Percentiles rank a stretch among this genome's conserved stretches.
Evolutionary conservation across 805 yeast species (phyloP).

Genomic region (Saccharomycopsis oosterbeekiorum): DNA sequence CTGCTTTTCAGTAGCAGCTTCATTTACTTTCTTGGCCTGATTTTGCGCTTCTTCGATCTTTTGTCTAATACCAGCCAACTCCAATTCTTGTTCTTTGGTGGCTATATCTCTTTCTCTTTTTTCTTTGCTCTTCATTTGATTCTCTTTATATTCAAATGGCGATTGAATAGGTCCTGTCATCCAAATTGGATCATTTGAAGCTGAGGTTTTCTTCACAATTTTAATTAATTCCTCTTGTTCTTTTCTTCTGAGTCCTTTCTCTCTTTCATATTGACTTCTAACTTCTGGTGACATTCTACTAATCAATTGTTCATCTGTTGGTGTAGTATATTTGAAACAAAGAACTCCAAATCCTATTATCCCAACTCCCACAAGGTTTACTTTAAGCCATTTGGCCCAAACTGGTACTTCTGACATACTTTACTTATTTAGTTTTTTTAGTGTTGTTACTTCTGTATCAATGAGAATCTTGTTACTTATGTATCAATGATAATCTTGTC

Average conservation of each 20-base stretch:
- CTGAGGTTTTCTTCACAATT: slow-evolving; percentile 52
- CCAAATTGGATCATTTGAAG: slow-evolving; percentile 75
- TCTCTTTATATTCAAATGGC: slow-evolving; percentile 48
- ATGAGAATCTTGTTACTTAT: background rate
- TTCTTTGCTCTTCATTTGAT: slow-evolving; percentile 32
- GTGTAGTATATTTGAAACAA: slow-evolving; percentile 64
- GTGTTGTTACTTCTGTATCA: background rate
- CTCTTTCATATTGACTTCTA: slow-evolving; percentile 60
- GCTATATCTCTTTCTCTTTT: slow-evolving; percentile 40
- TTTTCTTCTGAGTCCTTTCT: slow-evolving; percentile 47
- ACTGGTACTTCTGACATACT: slow-evolving; percentile 1
- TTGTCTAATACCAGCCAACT: slow-evolving; percentile 32
- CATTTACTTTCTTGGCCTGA: slow-evolving; percentile 24
- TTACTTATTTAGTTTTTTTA: background rate
- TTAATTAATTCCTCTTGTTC: slow-evolving; percentile 66
- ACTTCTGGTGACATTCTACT: slow-evolving; percentile 74
- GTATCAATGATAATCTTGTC: no score
- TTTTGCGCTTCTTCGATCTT: slow-evolving; percentile 29
- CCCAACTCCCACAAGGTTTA: slow-evolving; percentile 50
- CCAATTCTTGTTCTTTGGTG: slow-evolving; percentile 31
- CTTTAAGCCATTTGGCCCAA: slow-evolving; percentile 52
- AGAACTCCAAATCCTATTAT: slow-evolving; percentile 67
- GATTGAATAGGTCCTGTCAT: slow-evolving; percentile 59
- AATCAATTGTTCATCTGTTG: slow-evolving; percentile 74
- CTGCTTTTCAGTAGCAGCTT: slow-evolving; percentile 21